Conservation (phyloP, 176 grass and related monocot species). For the Aegilops umbellulata region DNA sequence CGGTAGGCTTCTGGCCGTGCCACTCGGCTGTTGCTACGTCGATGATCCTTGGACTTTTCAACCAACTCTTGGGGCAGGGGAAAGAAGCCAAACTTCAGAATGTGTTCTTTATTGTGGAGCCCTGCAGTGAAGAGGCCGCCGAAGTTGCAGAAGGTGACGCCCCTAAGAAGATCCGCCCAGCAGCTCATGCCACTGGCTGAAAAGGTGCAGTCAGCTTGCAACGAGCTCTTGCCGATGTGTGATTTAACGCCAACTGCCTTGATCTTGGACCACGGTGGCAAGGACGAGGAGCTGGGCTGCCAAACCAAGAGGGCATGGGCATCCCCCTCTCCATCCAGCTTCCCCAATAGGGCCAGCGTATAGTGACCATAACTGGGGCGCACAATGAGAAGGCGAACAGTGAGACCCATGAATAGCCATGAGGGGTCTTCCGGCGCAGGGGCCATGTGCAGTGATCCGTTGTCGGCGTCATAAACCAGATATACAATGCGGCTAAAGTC, state of each 20-base stretch:
- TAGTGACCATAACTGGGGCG: background rate
- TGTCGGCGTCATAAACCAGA: background rate
- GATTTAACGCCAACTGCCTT: background rate
- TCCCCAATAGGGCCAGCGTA: background rate
- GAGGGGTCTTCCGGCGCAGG: background rate
- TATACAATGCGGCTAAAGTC: background rate
- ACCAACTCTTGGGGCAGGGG: background rate
- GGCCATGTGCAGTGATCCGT: background rate
- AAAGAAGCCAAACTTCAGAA: background rate
- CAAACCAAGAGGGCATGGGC: background rate
- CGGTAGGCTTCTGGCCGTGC: background rate
- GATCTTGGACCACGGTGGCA: background rate
- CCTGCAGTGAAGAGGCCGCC: background rate
- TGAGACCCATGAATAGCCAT: background rate
- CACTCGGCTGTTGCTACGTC: too few relatives aligned
- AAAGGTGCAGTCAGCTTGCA: background rate
- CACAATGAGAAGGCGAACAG: background rate
- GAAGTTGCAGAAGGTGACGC: background rate
- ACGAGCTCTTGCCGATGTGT: background rate
- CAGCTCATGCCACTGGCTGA: background rate
- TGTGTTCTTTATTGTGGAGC: too few relatives aligned
- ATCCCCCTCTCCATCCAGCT: background rate
- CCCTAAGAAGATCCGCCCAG: background rate
- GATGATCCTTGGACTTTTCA: too few relatives aligned
- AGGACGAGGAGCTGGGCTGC: background rate